phyloP scores from a whole-genome alignment of 2,329 filamentous ascomycete species.

The Diaporthe australafricana region DNA sequence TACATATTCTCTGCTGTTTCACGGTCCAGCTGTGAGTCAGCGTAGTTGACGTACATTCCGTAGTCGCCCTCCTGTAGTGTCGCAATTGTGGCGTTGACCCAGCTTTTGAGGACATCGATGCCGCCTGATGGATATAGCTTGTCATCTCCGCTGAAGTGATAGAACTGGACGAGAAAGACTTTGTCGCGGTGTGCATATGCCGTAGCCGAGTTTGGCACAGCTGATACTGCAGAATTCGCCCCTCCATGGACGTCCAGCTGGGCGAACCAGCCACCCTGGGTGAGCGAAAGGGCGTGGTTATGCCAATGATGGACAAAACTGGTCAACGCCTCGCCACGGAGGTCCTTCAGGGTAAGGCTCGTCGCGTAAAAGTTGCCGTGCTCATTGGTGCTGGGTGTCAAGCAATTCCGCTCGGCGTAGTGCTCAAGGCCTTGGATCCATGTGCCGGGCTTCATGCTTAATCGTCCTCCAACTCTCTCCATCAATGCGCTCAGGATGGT shows the following conservation, averaged over 20 bases:
- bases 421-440: conserved; percentile 48
- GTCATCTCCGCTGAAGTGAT: conserved; percentile 52
- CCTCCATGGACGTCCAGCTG: conserved; percentile 57
- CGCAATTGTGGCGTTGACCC: conserved; percentile 48
- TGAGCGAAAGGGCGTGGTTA: conserved; percentile 40
- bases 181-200: conserved; percentile 57
- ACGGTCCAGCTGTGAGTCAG: conserved; percentile 50
- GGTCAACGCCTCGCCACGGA: conserved; percentile 49
- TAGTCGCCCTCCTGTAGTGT: conserved; percentile 45
- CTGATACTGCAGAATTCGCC: conserved; percentile 51
- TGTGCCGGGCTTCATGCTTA: conserved; percentile 38
- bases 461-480: conserved; percentile 17
- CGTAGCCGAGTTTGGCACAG: conserved; percentile 45
- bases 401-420: conserved; percentile 43
- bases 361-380: conserved; percentile 57
- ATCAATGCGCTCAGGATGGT: conserved; percentile 12
- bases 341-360: conserved; percentile 52
- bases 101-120: conserved; percentile 48
- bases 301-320: conserved; percentile 54
- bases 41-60: conserved; percentile 57
- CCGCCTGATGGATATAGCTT: conserved; percentile 48
- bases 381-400: conserved; percentile 42
- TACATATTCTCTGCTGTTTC: conserved; percentile 49
- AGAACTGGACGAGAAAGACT: conserved; percentile 62
- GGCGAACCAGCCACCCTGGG: conserved; percentile 54